These are phyloP conservation scores for Balakata baccata DNA, from an alignment of 345 rosid species.

Conservation along the genomic window DNA sequence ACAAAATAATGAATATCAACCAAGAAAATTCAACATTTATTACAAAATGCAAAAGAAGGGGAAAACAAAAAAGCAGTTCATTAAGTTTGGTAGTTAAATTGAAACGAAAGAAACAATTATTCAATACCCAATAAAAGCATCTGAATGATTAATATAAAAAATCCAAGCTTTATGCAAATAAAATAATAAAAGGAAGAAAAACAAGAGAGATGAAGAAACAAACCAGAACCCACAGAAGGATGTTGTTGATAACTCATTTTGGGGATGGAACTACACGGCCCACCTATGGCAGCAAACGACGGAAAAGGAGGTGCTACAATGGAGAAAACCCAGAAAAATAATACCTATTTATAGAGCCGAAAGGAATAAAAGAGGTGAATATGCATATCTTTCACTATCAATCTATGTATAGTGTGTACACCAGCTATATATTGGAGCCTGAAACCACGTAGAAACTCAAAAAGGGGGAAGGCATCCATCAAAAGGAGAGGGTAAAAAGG, in stretches of 20 bases:
- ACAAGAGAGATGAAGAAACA: conserved; percentile 25
- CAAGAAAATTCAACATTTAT: conserved; percentile 6
- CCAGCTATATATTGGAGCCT: conserved; percentile 37
- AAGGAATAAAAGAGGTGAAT: conserved; percentile 51
- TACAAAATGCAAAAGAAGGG: background rate
- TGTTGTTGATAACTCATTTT: conserved; percentile 69
- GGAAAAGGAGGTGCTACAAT: conserved; percentile 25
- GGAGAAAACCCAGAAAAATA: conserved; percentile 34
- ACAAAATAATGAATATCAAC: conserved; percentile 14
- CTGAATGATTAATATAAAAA: background rate
- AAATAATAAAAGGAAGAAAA: background rate
- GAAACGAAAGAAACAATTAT: background rate
- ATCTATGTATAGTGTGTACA: conserved; percentile 41
- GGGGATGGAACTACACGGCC: conserved; percentile 11
- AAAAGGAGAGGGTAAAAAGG: conserved; percentile 33
- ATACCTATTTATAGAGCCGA: conserved; percentile 52
- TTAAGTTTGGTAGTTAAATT: too few relatives aligned
- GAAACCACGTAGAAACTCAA: conserved; percentile 40
- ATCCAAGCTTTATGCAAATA: background rate
- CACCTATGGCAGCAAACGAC: conserved; percentile 14
- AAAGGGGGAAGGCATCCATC: conserved; percentile 43
- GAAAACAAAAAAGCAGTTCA: too few relatives aligned
- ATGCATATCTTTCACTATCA: conserved; percentile 29
- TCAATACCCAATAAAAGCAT: background rate
- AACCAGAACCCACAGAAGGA: conserved; percentile 59